Evolutionary conservation across 2,329 filamentous ascomycete species (phyloP).

Genomic region (Cyclaneusma minus): DNA sequence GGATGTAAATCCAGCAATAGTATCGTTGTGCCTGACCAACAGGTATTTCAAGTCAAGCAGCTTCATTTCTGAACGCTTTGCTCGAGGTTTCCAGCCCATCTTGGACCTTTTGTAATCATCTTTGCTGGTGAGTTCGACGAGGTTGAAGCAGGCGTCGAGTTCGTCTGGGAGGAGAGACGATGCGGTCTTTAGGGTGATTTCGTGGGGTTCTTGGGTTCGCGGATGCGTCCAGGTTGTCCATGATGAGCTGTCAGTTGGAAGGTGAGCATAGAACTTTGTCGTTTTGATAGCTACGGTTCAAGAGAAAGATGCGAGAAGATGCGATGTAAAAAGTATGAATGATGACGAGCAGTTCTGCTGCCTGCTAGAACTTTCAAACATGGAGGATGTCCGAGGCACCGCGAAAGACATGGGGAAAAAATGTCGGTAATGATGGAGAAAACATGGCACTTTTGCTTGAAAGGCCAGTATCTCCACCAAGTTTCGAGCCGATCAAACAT

Average conservation of each 20-base stretch:
- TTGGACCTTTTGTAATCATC: constrained; percentile 47
- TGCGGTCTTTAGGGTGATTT: constrained; percentile 27
- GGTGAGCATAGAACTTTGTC: too few relatives aligned
- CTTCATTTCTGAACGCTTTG: constrained; percentile 54
- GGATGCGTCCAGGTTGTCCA: constrained; percentile 34
- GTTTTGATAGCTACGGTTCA: too few relatives aligned
- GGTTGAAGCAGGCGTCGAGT: constrained; percentile 33
- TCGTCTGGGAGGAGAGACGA: constrained; percentile 25
- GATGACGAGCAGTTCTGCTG: too few relatives aligned
- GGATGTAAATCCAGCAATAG: constrained; percentile 42
- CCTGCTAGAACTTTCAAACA: too few relatives aligned
- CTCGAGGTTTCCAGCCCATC: constrained; percentile 43
- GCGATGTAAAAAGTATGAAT: too few relatives aligned
- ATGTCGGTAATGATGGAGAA: too few relatives aligned
- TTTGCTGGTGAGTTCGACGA: constrained; percentile 48
- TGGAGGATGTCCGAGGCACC: too few relatives aligned
- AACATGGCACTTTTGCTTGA: too few relatives aligned
- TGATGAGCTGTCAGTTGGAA: constrained; percentile 2
- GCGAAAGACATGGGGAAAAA: too few relatives aligned
- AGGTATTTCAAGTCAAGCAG: constrained; percentile 54
- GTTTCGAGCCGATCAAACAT: too few relatives aligned
- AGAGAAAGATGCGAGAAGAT: too few relatives aligned
- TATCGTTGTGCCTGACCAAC: constrained; percentile 29
- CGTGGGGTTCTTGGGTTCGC: constrained; percentile 23
- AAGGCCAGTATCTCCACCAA: too few relatives aligned